Base-by-base conservation (phyloP, 805 yeast species). In the Lipomyces starkeyi region DNA sequence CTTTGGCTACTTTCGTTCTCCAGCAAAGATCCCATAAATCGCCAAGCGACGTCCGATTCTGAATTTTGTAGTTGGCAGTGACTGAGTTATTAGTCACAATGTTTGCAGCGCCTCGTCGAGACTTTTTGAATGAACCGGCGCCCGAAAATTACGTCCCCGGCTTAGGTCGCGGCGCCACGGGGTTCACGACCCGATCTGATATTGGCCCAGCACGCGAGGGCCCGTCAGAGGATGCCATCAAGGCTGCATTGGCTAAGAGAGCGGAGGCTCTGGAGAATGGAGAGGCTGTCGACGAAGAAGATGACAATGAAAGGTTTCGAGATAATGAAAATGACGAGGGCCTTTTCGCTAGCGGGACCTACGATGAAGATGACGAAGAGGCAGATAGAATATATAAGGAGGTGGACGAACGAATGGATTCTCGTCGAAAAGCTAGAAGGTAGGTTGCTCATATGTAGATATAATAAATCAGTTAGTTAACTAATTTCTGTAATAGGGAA, bases 91-190 rank as follows among this genome's bases (percentile, higher is more conserved):
- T 37, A 37, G 17, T 53, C 34, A 17, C 9, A 32, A 69, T 69
- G 72, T 63, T 61, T 40, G 71, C 71, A 37, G 62, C 66, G 20
- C 71, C 72, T 11, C 66, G 71, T 25, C 73, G 73, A 55, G 76
- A 74, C 69, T 95, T 95, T 78, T 81, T 94, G 59, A 92, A 90
- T 75, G 91, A 90, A 80, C 87, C 87, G 69, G 89, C 98, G 0
- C 99, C 99, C 0, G 85, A 89, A 1, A 97, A 96, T 5, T 94
- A 94, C 76, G 85, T 93, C 54, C 90, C 98, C 2, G 99, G 99
- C 32, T 79, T 93, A 7, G 98, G 98, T 0, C 83, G 99, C 76
- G 99, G 99, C 34, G 98, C 98, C 1, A 86, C 91, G 1, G 98
- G 98, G 4, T 93, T 95, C 78, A 87, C 93, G 0, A 92, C 97